phyloP scores from a whole-genome alignment of 2,329 filamentous ascomycete genomes.

The Fusarium irregulare region DNA sequence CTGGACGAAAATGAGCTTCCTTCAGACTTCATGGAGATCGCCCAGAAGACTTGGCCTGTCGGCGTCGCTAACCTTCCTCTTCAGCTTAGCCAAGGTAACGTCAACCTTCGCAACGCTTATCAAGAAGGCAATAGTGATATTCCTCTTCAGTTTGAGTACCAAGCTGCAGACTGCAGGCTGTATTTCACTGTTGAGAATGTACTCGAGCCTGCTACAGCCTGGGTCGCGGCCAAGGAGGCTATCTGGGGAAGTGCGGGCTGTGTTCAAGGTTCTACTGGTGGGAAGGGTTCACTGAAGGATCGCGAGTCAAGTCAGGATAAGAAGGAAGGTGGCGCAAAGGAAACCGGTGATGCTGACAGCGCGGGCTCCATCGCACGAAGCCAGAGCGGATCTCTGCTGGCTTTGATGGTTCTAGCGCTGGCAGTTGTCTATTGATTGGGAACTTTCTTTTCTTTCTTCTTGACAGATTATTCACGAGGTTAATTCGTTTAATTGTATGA shows the following conservation, averaged over 20 bases:
- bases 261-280: neutral
- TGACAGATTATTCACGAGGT: too few species aligned
- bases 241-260: conserved; percentile 1
- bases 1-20: too few species aligned
- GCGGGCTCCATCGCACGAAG: too few species aligned
- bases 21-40: neutral
- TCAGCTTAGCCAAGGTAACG: neutral
- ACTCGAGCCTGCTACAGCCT: neutral
- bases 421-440: too few species aligned
- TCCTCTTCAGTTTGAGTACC: conserved; percentile 28
- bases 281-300: neutral
- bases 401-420: too few species aligned
- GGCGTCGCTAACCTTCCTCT: neutral
- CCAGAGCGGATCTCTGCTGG: too few species aligned
- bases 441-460: too few species aligned
- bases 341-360: too few species aligned
- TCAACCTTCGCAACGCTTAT: conserved; percentile 19
- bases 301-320: too few species aligned
- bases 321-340: too few species aligned
- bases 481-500: too few species aligned
- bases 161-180: conserved; percentile 24
- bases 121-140: neutral
- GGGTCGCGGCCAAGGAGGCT: neutral
- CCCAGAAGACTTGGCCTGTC: neutral
- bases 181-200: conserved; percentile 13